phyloP scores from a whole-genome alignment of 2,329 filamentous ascomycete species.

The Pseudogymnoascus sp. region DNA sequence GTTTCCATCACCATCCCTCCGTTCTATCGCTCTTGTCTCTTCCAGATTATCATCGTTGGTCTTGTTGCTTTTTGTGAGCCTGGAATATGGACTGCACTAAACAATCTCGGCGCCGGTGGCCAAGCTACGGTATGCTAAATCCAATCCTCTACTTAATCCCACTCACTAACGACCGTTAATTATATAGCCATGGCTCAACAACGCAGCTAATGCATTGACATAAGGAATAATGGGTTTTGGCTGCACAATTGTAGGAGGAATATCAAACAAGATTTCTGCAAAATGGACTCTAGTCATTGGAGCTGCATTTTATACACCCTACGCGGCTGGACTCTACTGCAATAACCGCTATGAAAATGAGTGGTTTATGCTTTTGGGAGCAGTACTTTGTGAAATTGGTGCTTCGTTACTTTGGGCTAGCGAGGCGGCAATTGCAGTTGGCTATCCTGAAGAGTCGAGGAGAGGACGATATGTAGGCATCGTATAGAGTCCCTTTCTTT shows the following conservation, averaged over 20 bases:
- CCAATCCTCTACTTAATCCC: not conserved
- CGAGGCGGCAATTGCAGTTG: slow-evolving; percentile 63
- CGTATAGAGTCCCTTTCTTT: not conserved
- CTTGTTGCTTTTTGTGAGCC: slow-evolving; percentile 62
- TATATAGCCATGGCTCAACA: slow-evolving; percentile 55
- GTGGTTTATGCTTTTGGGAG: slow-evolving; percentile 61
- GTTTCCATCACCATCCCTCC: not conserved
- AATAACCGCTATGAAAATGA: slow-evolving; percentile 62
- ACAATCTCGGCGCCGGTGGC: slow-evolving; percentile 62
- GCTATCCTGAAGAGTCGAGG: slow-evolving; percentile 63
- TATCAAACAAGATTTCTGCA: slow-evolving; percentile 61
- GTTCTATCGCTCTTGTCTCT: not conserved
- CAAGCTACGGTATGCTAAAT: slow-evolving; percentile 26
- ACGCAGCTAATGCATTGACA: slow-evolving; percentile 59
- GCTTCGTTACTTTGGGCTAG: slow-evolving; percentile 65
- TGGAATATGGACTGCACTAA: slow-evolving; percentile 67
- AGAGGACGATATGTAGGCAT: slow-evolving; percentile 56
- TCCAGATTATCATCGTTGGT: slow-evolving; percentile 52
- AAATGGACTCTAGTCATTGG: slow-evolving; percentile 63
- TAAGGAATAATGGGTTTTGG: slow-evolving; percentile 66
- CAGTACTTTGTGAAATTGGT: slow-evolving; percentile 56
- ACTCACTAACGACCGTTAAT: not conserved
- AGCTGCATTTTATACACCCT: slow-evolving; percentile 63
- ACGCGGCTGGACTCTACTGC: slow-evolving; percentile 60
- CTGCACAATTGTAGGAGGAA: slow-evolving; percentile 53